These are phyloP conservation scores for Ustilago nuda DNA, from an alignment of 1,284 basidiomycete genomes.

Conservation along the genomic window DNA sequence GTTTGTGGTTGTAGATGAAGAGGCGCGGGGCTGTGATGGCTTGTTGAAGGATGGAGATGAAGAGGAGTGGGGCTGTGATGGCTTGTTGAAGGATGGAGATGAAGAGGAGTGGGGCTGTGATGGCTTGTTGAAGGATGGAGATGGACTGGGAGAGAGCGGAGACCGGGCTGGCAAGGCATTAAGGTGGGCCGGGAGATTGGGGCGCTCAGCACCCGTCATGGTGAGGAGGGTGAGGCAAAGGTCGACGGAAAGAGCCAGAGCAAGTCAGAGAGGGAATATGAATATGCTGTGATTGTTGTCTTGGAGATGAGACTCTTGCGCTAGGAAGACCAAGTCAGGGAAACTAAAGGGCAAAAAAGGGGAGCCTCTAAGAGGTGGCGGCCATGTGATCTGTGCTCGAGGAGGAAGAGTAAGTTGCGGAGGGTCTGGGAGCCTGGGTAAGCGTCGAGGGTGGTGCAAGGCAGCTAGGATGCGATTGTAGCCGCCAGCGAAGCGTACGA, in stretches of 20 bases:
- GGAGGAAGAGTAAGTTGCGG: not conserved
- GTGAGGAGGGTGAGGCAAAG: conserved; percentile 9
- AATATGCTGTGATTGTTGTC: not conserved
- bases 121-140: conserved; percentile 20
- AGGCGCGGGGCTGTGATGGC: conserved; percentile 1
- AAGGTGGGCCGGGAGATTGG: conserved; percentile 37
- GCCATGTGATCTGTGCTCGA: not conserved
- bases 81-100: conserved; percentile 19
- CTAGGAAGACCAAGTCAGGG: not conserved
- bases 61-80: conserved; percentile 8
- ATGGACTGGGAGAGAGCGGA: conserved; percentile 30
- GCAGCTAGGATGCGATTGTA: not conserved
- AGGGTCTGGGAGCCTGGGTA: not conserved
- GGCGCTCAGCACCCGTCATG: conserved; percentile 48
- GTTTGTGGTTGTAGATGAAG: conserved; percentile 12
- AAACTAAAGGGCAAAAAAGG: not conserved
- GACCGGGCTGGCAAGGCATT: conserved; percentile 25
- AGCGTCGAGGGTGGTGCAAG: not conserved
- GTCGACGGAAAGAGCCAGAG: not conserved
- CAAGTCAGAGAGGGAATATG: not conserved
- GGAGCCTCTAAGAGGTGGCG: not conserved
- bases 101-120: conserved; percentile 11
- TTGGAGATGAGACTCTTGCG: not conserved
- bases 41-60: conserved; percentile 29
- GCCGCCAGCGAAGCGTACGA: not conserved